Conservation (phyloP, 2,329 filamentous ascomycete species). For the Monilinia vaccinii-corymbosi region DNA sequence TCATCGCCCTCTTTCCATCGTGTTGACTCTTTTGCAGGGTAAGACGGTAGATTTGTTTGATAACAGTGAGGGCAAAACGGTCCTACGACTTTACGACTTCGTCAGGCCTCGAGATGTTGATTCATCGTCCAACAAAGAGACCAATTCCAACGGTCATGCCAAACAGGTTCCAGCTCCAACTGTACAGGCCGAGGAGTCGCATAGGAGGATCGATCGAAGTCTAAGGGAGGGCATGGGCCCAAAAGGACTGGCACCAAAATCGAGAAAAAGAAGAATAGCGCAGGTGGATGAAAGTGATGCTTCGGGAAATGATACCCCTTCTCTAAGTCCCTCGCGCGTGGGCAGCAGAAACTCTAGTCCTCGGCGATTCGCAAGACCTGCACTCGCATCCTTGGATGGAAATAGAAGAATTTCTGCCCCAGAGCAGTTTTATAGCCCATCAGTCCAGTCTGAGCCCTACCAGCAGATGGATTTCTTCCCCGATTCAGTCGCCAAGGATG, state of each 20-base stretch:
- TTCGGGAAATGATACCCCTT: neutral
- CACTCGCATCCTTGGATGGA: neutral
- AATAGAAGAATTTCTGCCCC: constrained; percentile 4
- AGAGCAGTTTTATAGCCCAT: neutral
- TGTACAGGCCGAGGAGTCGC: neutral
- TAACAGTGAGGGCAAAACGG: neutral
- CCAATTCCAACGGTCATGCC: neutral
- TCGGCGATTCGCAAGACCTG: neutral
- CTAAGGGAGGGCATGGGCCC: constrained; percentile 3
- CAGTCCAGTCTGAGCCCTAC: neutral
- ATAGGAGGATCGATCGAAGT: neutral
- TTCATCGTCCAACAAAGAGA: neutral
- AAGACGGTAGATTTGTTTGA: neutral
- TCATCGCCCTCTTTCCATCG: too few species aligned
- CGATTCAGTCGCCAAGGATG: neutral
- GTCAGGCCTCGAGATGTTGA: neutral
- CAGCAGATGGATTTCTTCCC: neutral
- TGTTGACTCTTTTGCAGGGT: neutral
- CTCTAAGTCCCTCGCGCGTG: neutral
- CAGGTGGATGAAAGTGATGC: constrained; percentile 5
- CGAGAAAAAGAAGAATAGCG: constrained; percentile 2
- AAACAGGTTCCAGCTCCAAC: neutral
- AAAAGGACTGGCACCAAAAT: neutral
- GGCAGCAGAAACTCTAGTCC: neutral
- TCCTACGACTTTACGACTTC: neutral